Evolutionary conservation across 768 basidiomycete genomes (phyloP), one percentile per base, ranked within the genome.

Genomic region (Boletus insuetus): DNA sequence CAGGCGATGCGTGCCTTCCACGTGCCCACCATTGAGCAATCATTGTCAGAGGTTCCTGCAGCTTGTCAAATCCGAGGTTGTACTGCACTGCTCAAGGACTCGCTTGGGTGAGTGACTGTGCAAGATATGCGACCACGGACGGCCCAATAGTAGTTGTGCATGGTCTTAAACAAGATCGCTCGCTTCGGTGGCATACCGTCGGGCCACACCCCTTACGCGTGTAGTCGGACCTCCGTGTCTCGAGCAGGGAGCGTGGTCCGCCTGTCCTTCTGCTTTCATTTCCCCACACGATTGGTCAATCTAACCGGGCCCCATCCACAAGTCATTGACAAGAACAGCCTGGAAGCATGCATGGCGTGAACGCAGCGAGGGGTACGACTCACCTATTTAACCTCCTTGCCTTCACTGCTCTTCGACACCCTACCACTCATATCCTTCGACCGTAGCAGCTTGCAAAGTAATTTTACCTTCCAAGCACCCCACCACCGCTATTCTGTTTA

Each of bases 401-500:
- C 66, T 75, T 69, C 70, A 56, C 69, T 73, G 53, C 62, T 76
- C 58, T 70, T 73, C 65, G 70, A 75, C 73, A 64, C 64, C 53
- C 62, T 71, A 49, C 59, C 64, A 40, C 65, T 70, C 57, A 55
- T 72, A 62, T 72, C 61, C 62, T 69, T 72, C 58, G 68, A 69
- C 44, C 59, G 64, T 62, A 58, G 62, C 60, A 70, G 55, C 56
- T 56, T 60, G 54, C 62, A 68, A 65, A 68, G 55, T 58, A 60
- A 58, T 58, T 46, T 59, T 64, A 56, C 45, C 61, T 53, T 59
- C 58, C 69, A 46, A 38, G 66, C 66, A n/a, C 67, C 68, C 39
- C 73, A 78, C 69, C 65, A 63, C 34, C 68, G 75, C n/a, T 78
- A 77, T 65, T 68, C 74, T 49, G 69, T 79, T 44, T 74, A 79